Evolutionary conservation across 768 basidiomycete genomes (phyloP).

Genomic region (Phlebiopsis gigantea): DNA sequence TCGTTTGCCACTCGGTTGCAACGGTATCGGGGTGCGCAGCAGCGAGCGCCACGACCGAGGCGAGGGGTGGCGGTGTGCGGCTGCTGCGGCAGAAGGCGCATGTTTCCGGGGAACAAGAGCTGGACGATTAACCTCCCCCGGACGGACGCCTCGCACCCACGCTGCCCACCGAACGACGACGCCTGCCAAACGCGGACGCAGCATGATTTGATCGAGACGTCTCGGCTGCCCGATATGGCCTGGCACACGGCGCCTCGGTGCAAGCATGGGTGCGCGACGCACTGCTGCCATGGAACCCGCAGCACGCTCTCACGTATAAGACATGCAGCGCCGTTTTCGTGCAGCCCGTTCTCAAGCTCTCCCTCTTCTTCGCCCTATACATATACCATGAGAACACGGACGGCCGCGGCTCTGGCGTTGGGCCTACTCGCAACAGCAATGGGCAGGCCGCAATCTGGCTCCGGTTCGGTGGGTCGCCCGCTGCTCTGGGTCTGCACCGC

Average conservation of each 20-base stretch:
- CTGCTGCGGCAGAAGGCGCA: neutral
- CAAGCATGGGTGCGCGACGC: neutral
- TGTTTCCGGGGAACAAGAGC: neutral
- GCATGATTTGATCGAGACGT: neutral
- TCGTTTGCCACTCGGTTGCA: no score
- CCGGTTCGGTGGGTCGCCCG: neutral
- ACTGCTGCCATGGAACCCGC: conserved; percentile 4
- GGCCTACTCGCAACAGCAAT: conserved; percentile 1
- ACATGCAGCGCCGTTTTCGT: neutral
- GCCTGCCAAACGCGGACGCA: neutral
- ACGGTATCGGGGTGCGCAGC: neutral
- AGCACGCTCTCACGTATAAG: conserved; percentile 6
- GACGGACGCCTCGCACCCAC: neutral
- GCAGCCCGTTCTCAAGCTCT: neutral
- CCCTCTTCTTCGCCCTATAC: neutral
- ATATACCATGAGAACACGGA: conserved; percentile 7
- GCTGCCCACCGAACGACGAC: neutral
- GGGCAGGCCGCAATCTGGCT: neutral
- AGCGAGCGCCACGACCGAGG: neutral
- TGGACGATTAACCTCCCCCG: neutral
- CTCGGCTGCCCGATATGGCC: neutral
- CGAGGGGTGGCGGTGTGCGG: neutral
- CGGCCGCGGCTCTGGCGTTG: neutral
- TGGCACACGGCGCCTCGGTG: neutral
- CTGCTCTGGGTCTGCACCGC: neutral